Evolutionary conservation across 2,329 filamentous ascomycete species (phyloP), one percentile per base, ranked within the genome.

Genomic region (Fusarium annulatum): DNA sequence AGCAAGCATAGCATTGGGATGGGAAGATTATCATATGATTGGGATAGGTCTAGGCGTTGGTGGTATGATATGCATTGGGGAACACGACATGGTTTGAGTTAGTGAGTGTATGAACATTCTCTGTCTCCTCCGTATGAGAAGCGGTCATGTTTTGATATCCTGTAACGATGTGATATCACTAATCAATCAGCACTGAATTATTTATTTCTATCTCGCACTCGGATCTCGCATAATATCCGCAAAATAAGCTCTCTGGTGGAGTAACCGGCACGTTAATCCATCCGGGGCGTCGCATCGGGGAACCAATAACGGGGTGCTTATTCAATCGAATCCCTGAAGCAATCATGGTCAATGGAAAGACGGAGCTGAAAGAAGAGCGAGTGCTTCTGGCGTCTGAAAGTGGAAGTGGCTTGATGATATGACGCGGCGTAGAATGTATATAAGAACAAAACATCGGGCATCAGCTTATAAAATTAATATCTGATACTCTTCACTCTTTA

Each of bases 261-360:
- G 67, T 36, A 65, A 21, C 52, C 74, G 73, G 73, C 34, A 30
- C 61, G 57, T 64, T 55, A 48, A 66, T 73, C 71, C 42, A 58
- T 53, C 74, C 74, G 74, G 51, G 34, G 23, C 58, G 45, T 63
- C 36, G 56, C 61, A 52, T 48, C 43, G 46, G 59, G 46, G 58
- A 69, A 26, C 74, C 74, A 76, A 76, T 76, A 43, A 43, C 18
- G n/a, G 23, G 2, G 36, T 73, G 74, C 74, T 76, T 76, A 76
- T 76, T 76, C 60, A 64, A 53, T 30, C 16, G 36, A 11, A 64
- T 53, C 51, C 45, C 60, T 34, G 66, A 65, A 70, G 48, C 42
- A 53, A 69, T 49, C 59, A 33, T 38, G 59, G 56, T 26, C 39
- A 48, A 23, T 52, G 52, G 64, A 59, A 41, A 21, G 26, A 39